Base-by-base conservation (phyloP, 768 basidiomycete species). In the Agaricus sinodeliciosus region DNA sequence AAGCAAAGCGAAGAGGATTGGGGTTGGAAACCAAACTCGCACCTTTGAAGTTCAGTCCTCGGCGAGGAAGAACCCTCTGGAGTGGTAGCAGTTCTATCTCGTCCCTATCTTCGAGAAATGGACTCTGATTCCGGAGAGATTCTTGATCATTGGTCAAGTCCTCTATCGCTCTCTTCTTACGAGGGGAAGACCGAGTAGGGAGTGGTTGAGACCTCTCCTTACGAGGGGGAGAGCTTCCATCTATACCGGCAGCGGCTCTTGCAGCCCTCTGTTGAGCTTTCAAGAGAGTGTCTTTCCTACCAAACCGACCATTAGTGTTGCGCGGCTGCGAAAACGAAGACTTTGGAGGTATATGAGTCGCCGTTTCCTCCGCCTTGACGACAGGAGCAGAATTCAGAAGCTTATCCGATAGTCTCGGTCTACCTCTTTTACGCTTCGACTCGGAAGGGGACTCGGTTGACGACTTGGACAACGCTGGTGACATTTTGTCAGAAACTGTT, bases 251-350 rank as follows among this genome's bases (percentile, higher is more conserved):
- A 18, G 40, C 25, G 12, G 41, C 25, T 8, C 27, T 41, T 15
- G 51, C 48, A 39, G 54, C 54, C 3, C 65, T 74, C 59, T 73
- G 70, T 55, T 69, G 61, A 51, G 67, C 72, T 60, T 67, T 69
- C 22, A 53, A 19, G 41, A 51, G 43, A 9, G 50, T 51, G 34
- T 68, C 71, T 63, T 85, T 85, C 69, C 78, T 82, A 34, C 82
- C 83, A 57, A 87, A 87, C 15, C 83, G 73, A 40, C 85, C 85
- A 57, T 86, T 85, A 15, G 66, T 67, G 48, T 80, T 77, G 53
- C 85, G 74, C 2, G 85, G 85, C 59, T 87, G 85, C 9, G 67
- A 63, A 39, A 77, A 71, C 31, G 72, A 66, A 5, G 74, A 73
- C 13, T 75, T 64, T 3, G 74, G 72, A 15, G 58, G 52, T 5